These are phyloP conservation scores for Stagonosporopsis tanaceti DNA, from an alignment of 2,329 filamentous ascomycete genomes.

Conservation along the genomic window DNA sequence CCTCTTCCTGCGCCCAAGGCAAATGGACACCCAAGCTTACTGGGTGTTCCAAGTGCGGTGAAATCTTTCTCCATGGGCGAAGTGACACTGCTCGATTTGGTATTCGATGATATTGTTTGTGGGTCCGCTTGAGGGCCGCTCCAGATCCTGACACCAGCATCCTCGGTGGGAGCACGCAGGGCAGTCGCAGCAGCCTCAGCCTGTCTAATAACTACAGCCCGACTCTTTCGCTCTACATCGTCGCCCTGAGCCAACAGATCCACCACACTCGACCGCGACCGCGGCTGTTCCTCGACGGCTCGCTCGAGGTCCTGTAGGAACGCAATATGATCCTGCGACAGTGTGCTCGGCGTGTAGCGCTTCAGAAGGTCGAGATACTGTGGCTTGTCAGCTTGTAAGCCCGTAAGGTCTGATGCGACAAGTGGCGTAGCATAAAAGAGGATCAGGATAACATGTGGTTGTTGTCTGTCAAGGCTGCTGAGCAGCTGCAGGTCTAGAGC, in stretches of 20 bases:
- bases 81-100: conserved; percentile 47
- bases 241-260: conserved; percentile 47
- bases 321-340: conserved; percentile 49
- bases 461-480: conserved; percentile 55
- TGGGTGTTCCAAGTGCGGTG: conserved; percentile 82
- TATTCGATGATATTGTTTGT: conserved; percentile 31
- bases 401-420: conserved; percentile 1
- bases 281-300: conserved; percentile 39
- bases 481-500: conserved; percentile 62
- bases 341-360: conserved; percentile 49
- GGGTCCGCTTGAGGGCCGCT: conserved; percentile 49
- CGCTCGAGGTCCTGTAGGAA: conserved; percentile 52
- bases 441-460: conserved; percentile 55
- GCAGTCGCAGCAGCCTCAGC: conserved; percentile 44
- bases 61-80: conserved; percentile 82
- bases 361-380: conserved; percentile 53
- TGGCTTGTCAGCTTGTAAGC: conserved; percentile 30
- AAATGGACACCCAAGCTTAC: conserved; percentile 83
- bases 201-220: conserved; percentile 45
- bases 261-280: conserved; percentile 41
- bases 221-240: conserved; percentile 44
- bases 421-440: conserved; percentile 10
- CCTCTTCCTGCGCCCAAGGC: conserved; percentile 59
- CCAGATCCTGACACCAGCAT: conserved; percentile 52
- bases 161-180: conserved; percentile 33